Percentiles rank a stretch among this genome's conserved stretches.
Evolutionary conservation across 768 basidiomycete genomes (phyloP).

Genomic region (Calocybe gangraenosa): DNA sequence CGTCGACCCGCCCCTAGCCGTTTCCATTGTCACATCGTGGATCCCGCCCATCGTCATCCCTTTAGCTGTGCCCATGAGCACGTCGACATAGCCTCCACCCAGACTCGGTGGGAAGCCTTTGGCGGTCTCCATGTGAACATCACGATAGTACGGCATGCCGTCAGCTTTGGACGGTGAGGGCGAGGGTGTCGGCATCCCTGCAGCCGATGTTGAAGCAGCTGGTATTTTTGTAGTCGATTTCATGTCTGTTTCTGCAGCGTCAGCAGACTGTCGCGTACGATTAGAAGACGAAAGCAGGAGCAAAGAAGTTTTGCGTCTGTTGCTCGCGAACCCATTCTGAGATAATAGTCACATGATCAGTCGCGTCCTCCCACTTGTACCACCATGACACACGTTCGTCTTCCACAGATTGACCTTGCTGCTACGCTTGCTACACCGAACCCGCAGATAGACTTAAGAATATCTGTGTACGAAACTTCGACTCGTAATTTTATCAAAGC

Average conservation of each 20-base stretch:
- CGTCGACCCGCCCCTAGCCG: constrained; percentile 51
- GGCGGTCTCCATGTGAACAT: constrained; percentile 80
- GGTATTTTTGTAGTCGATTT: neutral
- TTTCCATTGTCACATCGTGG: constrained; percentile 68
- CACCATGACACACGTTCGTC: constrained; percentile 16
- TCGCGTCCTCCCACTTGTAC: constrained; percentile 4
- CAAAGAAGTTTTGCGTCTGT: constrained; percentile 4
- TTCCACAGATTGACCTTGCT: constrained; percentile 59
- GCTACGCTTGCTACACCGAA: constrained; percentile 48
- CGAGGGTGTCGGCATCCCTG: constrained; percentile 25
- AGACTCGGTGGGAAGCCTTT: constrained; percentile 42
- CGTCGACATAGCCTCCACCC: constrained; percentile 29
- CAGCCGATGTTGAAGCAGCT: constrained; percentile 15
- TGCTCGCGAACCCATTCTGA: constrained; percentile 13
- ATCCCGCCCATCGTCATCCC: constrained; percentile 34
- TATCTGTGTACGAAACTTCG: constrained; percentile 58
- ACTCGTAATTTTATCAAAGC: constrained; percentile 72
- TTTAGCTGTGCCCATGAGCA: constrained; percentile 78
- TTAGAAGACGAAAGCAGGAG: neutral
- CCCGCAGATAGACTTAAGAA: constrained; percentile 61
- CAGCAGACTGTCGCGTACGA: neutral
- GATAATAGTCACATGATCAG: constrained; percentile 13
- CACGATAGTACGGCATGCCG: constrained; percentile 31
- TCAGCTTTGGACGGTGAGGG: constrained; percentile 22
- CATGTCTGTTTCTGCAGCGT: neutral